phyloP scores from a whole-genome alignment of 345 rosid genomes.

The Bruguiera gymnorhiza region DNA sequence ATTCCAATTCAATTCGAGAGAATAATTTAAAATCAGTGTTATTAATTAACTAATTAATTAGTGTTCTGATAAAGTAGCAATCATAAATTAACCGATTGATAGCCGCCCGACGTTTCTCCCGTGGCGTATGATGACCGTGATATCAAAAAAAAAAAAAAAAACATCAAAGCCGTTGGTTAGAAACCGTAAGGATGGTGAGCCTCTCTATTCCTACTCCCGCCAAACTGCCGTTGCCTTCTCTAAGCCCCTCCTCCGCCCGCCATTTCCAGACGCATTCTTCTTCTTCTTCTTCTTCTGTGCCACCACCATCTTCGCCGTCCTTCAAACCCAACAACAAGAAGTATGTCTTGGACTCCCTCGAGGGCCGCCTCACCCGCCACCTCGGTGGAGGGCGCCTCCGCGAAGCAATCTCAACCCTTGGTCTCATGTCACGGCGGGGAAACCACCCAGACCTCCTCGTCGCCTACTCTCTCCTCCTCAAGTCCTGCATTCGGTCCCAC shows the following conservation, averaged over 20 bases:
- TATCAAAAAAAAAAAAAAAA: neutral
- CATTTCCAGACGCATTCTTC: too few relatives aligned
- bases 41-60: too few relatives aligned
- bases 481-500: slow-evolving; percentile 61
- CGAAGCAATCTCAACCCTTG: slow-evolving; percentile 51
- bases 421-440: slow-evolving; percentile 40
- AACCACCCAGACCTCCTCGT: slow-evolving; percentile 44
- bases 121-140: too few relatives aligned
- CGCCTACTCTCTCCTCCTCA: slow-evolving; percentile 69
- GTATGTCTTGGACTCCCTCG: slow-evolving; percentile 8
- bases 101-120: neutral
- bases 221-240: slow-evolving; percentile 29
- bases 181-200: slow-evolving; percentile 18
- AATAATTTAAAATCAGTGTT: too few relatives aligned
- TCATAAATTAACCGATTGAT: too few relatives aligned
- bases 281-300: neutral
- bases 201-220: slow-evolving; percentile 39
- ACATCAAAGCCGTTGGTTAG: too few relatives aligned
- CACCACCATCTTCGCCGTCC: slow-evolving; percentile 9
- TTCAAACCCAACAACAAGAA: slow-evolving; percentile 10
- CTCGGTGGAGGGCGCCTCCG: slow-evolving; percentile 54
- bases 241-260: slow-evolving; percentile 2
- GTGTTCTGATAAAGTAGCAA: too few relatives aligned
- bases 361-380: slow-evolving; percentile 41
- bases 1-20: too few relatives aligned